A percentile compares a stretch with the other conserved stretches of the same genome.
These are phyloP conservation scores for Cryptococcus floricola DNA, from an alignment of 1,284 basidiomycete species.

Conservation along the genomic window DNA sequence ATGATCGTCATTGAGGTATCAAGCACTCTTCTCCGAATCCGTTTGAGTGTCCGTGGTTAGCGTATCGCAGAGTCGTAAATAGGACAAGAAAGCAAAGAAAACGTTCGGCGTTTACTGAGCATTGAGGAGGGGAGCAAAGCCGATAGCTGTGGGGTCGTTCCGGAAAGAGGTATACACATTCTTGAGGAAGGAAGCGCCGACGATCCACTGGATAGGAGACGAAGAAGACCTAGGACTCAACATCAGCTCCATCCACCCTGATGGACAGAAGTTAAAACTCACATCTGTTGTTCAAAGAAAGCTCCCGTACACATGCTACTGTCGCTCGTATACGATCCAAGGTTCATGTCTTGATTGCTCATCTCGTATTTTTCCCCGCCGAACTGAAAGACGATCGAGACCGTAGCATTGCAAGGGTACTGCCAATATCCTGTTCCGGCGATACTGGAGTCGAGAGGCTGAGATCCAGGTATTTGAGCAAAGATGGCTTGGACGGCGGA, in stretches of 20 bases:
- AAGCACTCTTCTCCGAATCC: too few relatives aligned
- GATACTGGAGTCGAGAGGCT: slow-evolving; percentile 54
- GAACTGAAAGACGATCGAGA: slow-evolving; percentile 69
- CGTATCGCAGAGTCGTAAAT: too few relatives aligned
- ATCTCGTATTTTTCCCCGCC: slow-evolving; percentile 62
- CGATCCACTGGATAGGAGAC: slow-evolving; percentile 67
- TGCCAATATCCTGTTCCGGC: slow-evolving; percentile 68
- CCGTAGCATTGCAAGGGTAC: slow-evolving; percentile 65
- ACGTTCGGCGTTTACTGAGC: too few relatives aligned
- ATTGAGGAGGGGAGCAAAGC: slow-evolving; percentile 48
- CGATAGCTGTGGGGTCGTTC: slow-evolving; percentile 51
- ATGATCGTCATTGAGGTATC: too few relatives aligned
- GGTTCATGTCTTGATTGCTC: slow-evolving; percentile 70
- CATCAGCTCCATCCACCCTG: background rate
- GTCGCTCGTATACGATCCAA: slow-evolving; percentile 53
- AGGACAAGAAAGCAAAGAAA: too few relatives aligned
- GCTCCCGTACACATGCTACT: slow-evolving; percentile 68
- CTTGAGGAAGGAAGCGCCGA: slow-evolving; percentile 91
- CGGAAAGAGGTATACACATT: slow-evolving; percentile 54
- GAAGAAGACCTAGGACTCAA: slow-evolving; percentile 6
- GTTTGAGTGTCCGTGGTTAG: too few relatives aligned
- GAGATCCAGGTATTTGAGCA: slow-evolving; percentile 66
- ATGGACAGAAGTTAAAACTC: slow-evolving; percentile 23
- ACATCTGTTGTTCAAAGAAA: slow-evolving; percentile 67
- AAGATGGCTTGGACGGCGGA: slow-evolving; percentile 63